Evolutionary conservation across 106 monocot genomes (phyloP).

Genomic region (Narthecium ossifragum): DNA sequence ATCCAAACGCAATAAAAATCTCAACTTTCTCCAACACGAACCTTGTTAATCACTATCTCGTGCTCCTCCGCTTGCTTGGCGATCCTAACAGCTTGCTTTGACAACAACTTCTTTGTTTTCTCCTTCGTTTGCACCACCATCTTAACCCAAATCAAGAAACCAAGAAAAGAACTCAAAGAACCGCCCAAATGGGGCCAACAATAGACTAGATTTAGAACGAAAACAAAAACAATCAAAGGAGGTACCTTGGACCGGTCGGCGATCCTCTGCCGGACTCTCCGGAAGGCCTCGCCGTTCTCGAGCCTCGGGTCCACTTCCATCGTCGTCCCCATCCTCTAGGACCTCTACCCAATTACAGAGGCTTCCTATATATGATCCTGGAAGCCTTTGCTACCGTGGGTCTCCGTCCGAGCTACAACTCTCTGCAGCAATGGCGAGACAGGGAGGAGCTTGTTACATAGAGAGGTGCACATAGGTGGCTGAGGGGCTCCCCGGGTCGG

Average conservation of each 20-base stretch:
- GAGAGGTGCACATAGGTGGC: too few relatives aligned
- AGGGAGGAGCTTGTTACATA: too few relatives aligned
- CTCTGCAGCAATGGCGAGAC: too few relatives aligned
- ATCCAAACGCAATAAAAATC: too few relatives aligned
- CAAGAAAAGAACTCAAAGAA: background rate
- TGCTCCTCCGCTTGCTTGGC: constrained; percentile 95
- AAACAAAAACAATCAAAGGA: background rate
- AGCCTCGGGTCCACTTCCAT: background rate
- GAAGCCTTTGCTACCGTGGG: too few relatives aligned
- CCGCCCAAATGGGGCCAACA: too few relatives aligned
- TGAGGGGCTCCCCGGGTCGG: too few relatives aligned
- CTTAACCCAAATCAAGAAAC: background rate
- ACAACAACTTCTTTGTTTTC: constrained; percentile 69
- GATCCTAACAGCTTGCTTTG: constrained; percentile 88
- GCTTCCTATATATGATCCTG: too few relatives aligned
- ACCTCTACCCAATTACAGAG: too few relatives aligned
- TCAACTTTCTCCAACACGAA: too few relatives aligned
- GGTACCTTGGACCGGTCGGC: constrained; percentile 39
- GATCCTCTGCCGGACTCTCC: constrained; percentile 20
- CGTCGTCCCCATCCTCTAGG: background rate
- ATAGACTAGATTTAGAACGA: too few relatives aligned
- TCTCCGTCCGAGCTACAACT: too few relatives aligned
- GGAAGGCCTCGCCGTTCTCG: constrained; percentile 29
- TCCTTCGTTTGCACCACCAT: constrained; percentile 24
- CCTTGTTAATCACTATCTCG: constrained; percentile 71